phyloP scores from a whole-genome alignment of 1,139 yeast species.

The Debaryomycetaceae sp. region DNA sequence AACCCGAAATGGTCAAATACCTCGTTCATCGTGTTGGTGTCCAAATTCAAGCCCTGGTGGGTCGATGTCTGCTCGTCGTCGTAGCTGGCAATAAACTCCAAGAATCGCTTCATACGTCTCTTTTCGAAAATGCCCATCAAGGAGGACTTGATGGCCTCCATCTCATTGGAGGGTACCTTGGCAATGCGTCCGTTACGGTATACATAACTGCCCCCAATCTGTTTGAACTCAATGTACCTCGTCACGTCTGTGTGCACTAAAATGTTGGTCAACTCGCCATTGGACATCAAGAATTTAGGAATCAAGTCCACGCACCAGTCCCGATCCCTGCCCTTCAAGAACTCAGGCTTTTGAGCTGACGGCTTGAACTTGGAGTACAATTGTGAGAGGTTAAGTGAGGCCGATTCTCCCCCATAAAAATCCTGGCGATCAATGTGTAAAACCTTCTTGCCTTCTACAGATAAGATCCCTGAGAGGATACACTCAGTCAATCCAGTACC shows the following conservation, averaged over 20 bases:
- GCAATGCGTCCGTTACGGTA: slow-evolving; percentile 89
- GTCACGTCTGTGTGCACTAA: slow-evolving; percentile 95
- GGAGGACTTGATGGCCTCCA: slow-evolving; percentile 87
- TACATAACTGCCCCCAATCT: slow-evolving; percentile 90
- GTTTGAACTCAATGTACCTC: slow-evolving; percentile 92
- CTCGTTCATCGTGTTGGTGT: slow-evolving; percentile 88
- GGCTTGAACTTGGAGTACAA: slow-evolving; percentile 72
- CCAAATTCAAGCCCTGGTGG: slow-evolving; percentile 84
- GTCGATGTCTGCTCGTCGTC: slow-evolving; percentile 76
- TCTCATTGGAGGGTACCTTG: slow-evolving; percentile 89
- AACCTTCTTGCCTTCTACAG: slow-evolving; percentile 90
- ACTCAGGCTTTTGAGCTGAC: slow-evolving; percentile 62
- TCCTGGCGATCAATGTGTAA: slow-evolving; percentile 95
- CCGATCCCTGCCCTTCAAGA: slow-evolving; percentile 79
- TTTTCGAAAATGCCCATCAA: slow-evolving; percentile 96
- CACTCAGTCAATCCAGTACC: slow-evolving; percentile 93
- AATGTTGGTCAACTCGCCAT: slow-evolving; percentile 95
- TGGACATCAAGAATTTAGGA: slow-evolving; percentile 96
- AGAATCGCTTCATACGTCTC: slow-evolving; percentile 87
- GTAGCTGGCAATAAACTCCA: slow-evolving; percentile 83
- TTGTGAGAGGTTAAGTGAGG: slow-evolving; percentile 61
- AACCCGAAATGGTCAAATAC: slow-evolving; percentile 86
- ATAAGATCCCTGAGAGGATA: slow-evolving; percentile 85
- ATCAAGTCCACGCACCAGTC: slow-evolving; percentile 98
- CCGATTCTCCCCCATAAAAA: slow-evolving; percentile 87